Conservation (phyloP, 805 yeast species). For the Hanseniaspora lindneri region DNA sequence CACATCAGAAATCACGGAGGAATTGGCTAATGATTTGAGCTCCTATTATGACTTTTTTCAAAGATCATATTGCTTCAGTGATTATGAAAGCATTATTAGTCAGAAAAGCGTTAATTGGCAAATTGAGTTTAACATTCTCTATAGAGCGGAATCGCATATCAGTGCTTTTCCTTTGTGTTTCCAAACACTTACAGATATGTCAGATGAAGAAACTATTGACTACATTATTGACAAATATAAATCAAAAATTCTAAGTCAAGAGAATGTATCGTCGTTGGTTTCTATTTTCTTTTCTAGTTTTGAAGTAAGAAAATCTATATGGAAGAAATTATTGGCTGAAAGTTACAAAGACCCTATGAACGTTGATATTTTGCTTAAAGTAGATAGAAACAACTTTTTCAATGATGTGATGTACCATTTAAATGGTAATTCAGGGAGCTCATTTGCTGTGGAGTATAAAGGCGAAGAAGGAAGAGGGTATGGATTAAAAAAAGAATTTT, state of each 20-base stretch:
- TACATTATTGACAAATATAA: neutral
- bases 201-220: neutral
- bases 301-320: neutral
- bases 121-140: neutral
- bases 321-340: neutral
- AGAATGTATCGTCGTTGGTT: neutral
- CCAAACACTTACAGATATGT: neutral
- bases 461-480: constrained; percentile 7
- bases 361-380: neutral
- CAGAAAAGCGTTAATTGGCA: neutral
- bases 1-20: neutral
- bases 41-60: neutral
- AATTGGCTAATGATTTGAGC: neutral
- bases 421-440: neutral
- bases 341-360: neutral
- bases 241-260: neutral
- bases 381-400: neutral
- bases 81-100: neutral
- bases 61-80: neutral
- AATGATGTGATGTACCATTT: neutral
- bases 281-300: neutral
- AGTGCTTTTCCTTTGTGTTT: neutral
- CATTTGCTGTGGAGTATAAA: constrained; percentile 2
- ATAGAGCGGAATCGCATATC: neutral
- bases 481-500: constrained; percentile 10